Conservation (phyloP, 2,329 filamentous ascomycete genomes). For the Eutypa lata region DNA sequence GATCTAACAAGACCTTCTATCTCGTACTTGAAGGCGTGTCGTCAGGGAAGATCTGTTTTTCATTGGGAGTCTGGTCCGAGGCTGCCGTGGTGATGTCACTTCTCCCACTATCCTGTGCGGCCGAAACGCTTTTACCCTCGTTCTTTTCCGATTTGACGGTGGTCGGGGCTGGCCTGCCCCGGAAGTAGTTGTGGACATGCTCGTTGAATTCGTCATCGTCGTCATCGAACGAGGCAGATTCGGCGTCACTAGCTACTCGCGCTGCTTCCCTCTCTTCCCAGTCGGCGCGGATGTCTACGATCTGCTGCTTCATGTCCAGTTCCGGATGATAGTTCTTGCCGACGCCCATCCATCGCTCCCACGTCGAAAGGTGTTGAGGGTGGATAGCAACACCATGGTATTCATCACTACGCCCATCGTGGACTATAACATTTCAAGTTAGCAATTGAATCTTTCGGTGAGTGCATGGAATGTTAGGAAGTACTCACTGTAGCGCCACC, state of each 20-base stretch:
- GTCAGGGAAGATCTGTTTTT: not conserved
- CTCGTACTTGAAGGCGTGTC: not conserved
- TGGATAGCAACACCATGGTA: constrained; percentile 95
- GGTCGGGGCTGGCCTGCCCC: constrained; percentile 12
- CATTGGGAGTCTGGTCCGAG: not conserved
- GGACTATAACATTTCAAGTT: constrained; percentile 39
- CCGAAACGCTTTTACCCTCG: constrained; percentile 5
- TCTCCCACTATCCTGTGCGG: not conserved
- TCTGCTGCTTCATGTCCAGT: constrained; percentile 78
- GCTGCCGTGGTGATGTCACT: not conserved
- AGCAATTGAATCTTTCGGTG: not conserved
- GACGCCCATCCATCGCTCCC: constrained; percentile 77
- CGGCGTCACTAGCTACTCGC: constrained; percentile 46
- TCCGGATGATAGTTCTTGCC: constrained; percentile 82
- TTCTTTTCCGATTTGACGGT: constrained; percentile 16
- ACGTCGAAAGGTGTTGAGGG: constrained; percentile 80
- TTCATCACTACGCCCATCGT: constrained; percentile 69
- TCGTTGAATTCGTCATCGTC: constrained; percentile 50
- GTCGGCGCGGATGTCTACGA: constrained; percentile 72
- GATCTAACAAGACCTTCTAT: no score
- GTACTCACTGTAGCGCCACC: constrained; percentile 68
- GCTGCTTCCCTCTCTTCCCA: constrained; percentile 53
- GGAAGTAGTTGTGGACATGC: constrained; percentile 55
- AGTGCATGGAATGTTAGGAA: not conserved
- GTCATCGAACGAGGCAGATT: constrained; percentile 32